Conservation (phyloP, 805 yeast genomes). For the Blastobotrys chiropterorum region DNA sequence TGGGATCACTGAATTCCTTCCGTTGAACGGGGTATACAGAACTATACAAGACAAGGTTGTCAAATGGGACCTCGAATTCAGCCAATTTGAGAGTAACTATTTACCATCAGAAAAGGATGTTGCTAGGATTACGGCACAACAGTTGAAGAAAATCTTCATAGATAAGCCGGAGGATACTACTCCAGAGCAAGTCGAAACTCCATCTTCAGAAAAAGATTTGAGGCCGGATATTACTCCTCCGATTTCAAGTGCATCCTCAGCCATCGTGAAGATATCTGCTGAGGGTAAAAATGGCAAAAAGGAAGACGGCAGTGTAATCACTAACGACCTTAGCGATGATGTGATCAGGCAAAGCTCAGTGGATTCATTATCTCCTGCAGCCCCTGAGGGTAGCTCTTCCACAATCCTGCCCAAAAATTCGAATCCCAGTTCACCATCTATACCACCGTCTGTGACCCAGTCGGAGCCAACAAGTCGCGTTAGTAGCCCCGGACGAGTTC, state of each 20-base stretch:
- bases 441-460: background rate
- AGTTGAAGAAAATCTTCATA: slow-evolving; percentile 65
- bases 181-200: background rate
- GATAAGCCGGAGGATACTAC: slow-evolving; percentile 33
- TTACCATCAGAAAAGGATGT: slow-evolving; percentile 92
- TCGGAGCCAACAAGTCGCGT: background rate
- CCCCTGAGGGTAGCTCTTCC: background rate
- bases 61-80: slow-evolving; percentile 79
- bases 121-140: slow-evolving; percentile 82
- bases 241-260: background rate
- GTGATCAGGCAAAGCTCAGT: background rate
- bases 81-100: slow-evolving; percentile 67
- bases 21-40: slow-evolving; percentile 62
- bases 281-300: background rate
- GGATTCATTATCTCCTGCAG: background rate
- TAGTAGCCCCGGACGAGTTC: background rate
- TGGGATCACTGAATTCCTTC: slow-evolving; percentile 57
- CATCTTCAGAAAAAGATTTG: background rate
- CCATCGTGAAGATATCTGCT: background rate
- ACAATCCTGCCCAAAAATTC: background rate
- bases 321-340: background rate
- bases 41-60: slow-evolving; percentile 76
- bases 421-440: no score
- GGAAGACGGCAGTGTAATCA: background rate
- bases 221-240: background rate